These are phyloP conservation scores for Hymenoscyphus fraxineus DNA, from an alignment of 2,329 filamentous ascomycete species.

Conservation along the genomic window DNA sequence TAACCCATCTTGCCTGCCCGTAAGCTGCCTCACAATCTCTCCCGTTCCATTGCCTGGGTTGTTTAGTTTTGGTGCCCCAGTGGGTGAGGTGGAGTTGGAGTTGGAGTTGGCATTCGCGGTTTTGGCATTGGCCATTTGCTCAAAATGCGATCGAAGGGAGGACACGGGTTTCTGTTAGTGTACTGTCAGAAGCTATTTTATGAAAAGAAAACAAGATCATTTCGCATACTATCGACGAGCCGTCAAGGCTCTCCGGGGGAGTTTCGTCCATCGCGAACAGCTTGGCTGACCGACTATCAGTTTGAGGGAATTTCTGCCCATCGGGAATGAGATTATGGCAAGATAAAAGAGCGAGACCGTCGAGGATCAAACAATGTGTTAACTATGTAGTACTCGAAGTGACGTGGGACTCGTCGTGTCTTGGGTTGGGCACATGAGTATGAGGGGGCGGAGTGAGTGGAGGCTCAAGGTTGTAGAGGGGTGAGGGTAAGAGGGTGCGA, in stretches of 20 bases:
- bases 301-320: conserved; percentile 22
- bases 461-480: conserved; percentile 14
- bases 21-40: conserved; percentile 18
- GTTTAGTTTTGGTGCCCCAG: conserved; percentile 29
- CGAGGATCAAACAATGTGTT: not conserved
- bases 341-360: conserved; percentile 14
- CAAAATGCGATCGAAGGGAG: conserved; percentile 75
- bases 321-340: conserved; percentile 17
- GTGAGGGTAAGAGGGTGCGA: conserved; percentile 6
- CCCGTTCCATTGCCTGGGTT: conserved; percentile 10
- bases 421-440: conserved; percentile 9
- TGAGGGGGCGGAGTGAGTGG: conserved; percentile 11
- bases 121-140: conserved; percentile 62
- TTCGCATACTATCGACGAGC: conserved; percentile 62
- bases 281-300: conserved; percentile 15
- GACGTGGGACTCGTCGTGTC: conserved; percentile 11
- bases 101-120: conserved; percentile 35
- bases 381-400: conserved; percentile 1
- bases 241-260: conserved; percentile 62
- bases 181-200: conserved; percentile 11
- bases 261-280: conserved; percentile 41
- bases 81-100: conserved; percentile 26
- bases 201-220: not conserved
- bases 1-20: conserved; percentile 21
- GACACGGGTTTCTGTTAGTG: conserved; percentile 70